phyloP scores from a whole-genome alignment of 352 stramenopile genomes.

The Phytopythium oedochilum region DNA sequence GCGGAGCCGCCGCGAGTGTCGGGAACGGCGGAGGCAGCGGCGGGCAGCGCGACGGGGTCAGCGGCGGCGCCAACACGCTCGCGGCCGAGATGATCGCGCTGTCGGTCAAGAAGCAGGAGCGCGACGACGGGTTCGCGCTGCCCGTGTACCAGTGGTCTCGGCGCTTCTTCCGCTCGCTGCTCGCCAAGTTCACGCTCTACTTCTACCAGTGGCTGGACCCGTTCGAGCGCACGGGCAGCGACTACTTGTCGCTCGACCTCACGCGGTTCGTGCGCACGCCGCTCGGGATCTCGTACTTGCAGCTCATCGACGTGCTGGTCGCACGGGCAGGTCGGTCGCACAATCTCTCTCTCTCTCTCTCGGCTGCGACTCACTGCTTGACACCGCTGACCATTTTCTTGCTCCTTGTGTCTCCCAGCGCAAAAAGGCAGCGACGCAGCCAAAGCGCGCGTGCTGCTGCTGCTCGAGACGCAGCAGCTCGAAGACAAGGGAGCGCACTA shows the following conservation, averaged over 20 bases:
- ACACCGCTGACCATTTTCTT: no score
- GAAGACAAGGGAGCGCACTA: constrained; percentile 74
- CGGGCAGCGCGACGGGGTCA: constrained; percentile 12
- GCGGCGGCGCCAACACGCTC: constrained; percentile 32
- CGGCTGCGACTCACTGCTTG: no score
- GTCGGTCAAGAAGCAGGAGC: constrained; percentile 67
- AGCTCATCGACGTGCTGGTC: constrained; percentile 77
- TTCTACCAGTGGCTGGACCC: constrained; percentile 74
- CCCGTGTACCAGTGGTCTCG: constrained; percentile 82
- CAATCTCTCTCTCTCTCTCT: neutral
- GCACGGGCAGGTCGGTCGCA: constrained; percentile 54
- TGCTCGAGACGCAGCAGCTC: constrained; percentile 73
- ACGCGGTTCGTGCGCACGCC: constrained; percentile 70
- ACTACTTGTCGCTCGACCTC: constrained; percentile 60
- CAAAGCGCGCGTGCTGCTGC: constrained; percentile 53
- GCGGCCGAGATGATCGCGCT: constrained; percentile 79
- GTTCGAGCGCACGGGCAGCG: constrained; percentile 52
- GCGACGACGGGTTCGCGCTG: constrained; percentile 72
- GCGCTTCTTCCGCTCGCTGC: constrained; percentile 76
- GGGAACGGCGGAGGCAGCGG: constrained; percentile 13
- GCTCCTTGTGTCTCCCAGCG: no score
- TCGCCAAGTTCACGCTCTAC: constrained; percentile 83
- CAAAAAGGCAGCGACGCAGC: constrained; percentile 39
- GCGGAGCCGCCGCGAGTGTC: neutral
- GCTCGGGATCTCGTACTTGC: constrained; percentile 75